Evolutionary conservation across 306 rosid genomes (phyloP), one percentile per base, ranked within the genome.

Genomic region (Ormosia semicastrata): DNA sequence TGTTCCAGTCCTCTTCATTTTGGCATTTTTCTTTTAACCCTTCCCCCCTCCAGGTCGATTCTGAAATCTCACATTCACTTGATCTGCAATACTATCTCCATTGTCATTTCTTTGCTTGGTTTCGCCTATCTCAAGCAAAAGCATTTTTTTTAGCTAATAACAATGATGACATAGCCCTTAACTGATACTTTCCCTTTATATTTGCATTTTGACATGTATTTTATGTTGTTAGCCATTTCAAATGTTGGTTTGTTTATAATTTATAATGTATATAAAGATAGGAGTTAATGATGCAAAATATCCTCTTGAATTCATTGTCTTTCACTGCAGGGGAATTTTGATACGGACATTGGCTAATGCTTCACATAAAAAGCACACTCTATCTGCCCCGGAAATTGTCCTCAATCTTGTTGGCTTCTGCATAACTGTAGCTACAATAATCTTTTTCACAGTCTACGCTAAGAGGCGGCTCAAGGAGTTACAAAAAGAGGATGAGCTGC

Each of bases 331-430:
- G 67, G 99, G 99, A 72, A 90, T 89, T 78, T 71, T 95, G 69
- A 91, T 95, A 82, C 70, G 79, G 83, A 86, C 98, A 39, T 83
- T 95, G 80, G 98, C 94, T 11, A 82, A 92, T 32, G 94, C 91
- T 74, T 87, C 97, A 2, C 85, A 90, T 46, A 82, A 89, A 53
- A 78, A 66, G 54, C 90, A 69, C 13, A 68, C 77, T 57, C 86
- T 93, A 49, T 87, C 99, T 7, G 84, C 89, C 29, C 81, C 91
- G 0, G 92, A 93, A 73, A 89, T 92, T 18, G 80, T 75, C 65
- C 67, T 95, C 85, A 91, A 83, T 30, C 87, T 87, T 36, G 49
- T 85, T 44, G 94, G 98, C 39, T 89, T 93, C 59, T 64, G 89
- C 41, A 62, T 79, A 14, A 86, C 94, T 59, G 83, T 85, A 43